Conservation (phyloP, 768 basidiomycete species). For the Postia placenta region DNA sequence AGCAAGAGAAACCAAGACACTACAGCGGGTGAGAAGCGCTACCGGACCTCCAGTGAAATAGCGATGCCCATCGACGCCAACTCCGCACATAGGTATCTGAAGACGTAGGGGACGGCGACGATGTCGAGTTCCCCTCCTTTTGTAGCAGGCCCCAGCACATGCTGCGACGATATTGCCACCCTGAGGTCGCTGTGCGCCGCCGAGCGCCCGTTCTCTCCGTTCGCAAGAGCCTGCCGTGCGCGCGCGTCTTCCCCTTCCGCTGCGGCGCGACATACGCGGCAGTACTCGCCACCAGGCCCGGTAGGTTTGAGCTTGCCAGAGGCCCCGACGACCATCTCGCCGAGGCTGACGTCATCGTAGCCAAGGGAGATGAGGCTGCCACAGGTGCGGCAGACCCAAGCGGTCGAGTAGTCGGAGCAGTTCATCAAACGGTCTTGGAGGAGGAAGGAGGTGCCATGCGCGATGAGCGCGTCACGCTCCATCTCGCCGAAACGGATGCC, state of each 20-base stretch:
- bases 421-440: slow-evolving; percentile 99
- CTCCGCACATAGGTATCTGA: slow-evolving; percentile 91
- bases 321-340: slow-evolving; percentile 50
- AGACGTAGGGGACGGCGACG: slow-evolving; percentile 92
- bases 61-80: slow-evolving; percentile 98
- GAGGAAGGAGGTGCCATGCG: slow-evolving; percentile 97
- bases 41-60: slow-evolving; percentile 74
- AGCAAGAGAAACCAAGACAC: not conserved
- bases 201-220: slow-evolving; percentile 41
- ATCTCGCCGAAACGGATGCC: slow-evolving; percentile 99
- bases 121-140: slow-evolving; percentile 89
- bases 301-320: slow-evolving; percentile 48
- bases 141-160: slow-evolving; percentile 50
- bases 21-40: slow-evolving; percentile 5
- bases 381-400: slow-evolving; percentile 97
- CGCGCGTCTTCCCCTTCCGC: slow-evolving; percentile 59
- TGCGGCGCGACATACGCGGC: slow-evolving; percentile 80
- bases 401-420: slow-evolving; percentile 98
- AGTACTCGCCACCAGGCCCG: slow-evolving; percentile 88
- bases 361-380: slow-evolving; percentile 94
- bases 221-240: slow-evolving; percentile 53
- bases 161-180: slow-evolving; percentile 61
- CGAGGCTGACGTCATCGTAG: slow-evolving; percentile 81
- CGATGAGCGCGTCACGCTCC: slow-evolving; percentile 98
- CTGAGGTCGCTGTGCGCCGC: slow-evolving; percentile 44